These are phyloP conservation scores for Colletotrichum limetticola DNA, from an alignment of 2,329 filamentous ascomycete genomes.

Conservation along the genomic window DNA sequence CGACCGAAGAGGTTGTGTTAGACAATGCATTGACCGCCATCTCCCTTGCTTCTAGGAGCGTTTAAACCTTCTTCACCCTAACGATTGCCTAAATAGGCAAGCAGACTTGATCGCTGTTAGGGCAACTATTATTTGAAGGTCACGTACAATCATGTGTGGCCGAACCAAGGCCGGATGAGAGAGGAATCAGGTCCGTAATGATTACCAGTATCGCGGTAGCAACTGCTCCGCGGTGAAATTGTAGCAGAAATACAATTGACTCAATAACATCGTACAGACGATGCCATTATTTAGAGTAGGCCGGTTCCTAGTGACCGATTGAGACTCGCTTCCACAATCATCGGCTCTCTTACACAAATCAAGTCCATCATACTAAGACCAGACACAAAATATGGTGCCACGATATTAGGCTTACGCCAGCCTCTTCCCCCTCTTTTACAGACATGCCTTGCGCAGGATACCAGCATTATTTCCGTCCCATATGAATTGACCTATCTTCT, in stretches of 20 bases:
- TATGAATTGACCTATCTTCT: background rate
- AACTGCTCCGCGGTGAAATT: background rate
- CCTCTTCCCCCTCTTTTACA: background rate
- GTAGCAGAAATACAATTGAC: background rate
- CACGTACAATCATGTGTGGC: background rate
- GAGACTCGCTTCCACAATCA: background rate
- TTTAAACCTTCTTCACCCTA: background rate
- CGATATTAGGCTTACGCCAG: background rate
- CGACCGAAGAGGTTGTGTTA: background rate
- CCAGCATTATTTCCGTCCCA: background rate
- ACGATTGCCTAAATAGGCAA: background rate
- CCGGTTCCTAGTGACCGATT: background rate
- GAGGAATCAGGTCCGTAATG: fast-evolving
- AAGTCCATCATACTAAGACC: background rate
- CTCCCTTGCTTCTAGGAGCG: background rate
- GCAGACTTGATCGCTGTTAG: background rate
- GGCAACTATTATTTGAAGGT: background rate
- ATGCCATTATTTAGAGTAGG: background rate
- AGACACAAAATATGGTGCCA: background rate
- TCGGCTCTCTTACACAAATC: background rate
- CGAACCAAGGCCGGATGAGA: background rate
- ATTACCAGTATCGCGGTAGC: background rate
- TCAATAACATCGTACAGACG: background rate
- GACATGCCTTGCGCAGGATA: background rate
- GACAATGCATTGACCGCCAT: background rate